Base-by-base conservation (phyloP, 176 grass and related monocot genomes). In the Panicum miliaceum region DNA sequence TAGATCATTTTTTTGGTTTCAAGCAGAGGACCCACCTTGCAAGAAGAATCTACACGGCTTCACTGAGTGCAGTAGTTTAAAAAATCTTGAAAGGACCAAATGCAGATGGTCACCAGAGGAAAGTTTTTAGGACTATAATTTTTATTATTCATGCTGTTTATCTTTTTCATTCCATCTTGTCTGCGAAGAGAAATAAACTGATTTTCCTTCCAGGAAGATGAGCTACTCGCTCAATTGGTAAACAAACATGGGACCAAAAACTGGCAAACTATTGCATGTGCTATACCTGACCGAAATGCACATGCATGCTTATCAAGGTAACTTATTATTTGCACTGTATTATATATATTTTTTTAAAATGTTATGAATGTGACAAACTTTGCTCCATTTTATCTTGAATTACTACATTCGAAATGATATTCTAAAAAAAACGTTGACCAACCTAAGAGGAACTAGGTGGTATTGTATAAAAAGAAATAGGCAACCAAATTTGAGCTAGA, bases 131-230 rank as follows among this genome's bases (percentile, higher is more conserved):
- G 13, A 53, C 46, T 53, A 34, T 20, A 53, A 34, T 52, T 51
- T 51, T 53, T 32, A 70, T 58, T 36, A 61, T 46, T 46, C 51
- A 7, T 14, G 13, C 18, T 35, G 27, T 53, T 35, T 60, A 35
- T 81, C 41, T 15, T 74, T 34, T 76, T 66, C 43, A 38, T 83
- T 65, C 32, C 27, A 41, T 69, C 13, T 15, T 88, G 57, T 34
- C 64, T 16, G 19, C 66, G 71, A 36, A 88, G 57, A 84, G 42
- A 51, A 36, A n/a, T 3, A 38, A 61, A 61, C 35, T 79, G 1
- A 48, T 43, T 76, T 65, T 42, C 13, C 60, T 63, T 79, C 54
- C 84, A 94, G 87, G 89, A 94, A 87, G 89, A 94, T 87, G 73
- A 89, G 45, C 64, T 35, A 43, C 81, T 94, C 43, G 83, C 72